Base-by-base conservation (phyloP, 2,329 filamentous ascomycete species). In the Ophiostoma quercus region DNA sequence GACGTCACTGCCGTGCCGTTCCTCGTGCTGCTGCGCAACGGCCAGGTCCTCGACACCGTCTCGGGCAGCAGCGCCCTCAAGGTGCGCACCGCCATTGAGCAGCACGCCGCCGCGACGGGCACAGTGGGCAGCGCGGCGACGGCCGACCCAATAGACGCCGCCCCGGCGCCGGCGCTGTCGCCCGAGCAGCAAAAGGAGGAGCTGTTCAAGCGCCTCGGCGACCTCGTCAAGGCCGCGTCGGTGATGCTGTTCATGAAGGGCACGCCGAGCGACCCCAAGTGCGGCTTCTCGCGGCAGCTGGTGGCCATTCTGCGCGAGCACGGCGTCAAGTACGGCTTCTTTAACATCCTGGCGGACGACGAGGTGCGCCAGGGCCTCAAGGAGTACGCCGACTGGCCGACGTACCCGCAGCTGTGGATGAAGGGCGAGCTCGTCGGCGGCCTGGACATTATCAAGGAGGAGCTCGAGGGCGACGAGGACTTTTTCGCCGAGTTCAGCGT, bases 231-330 rank as follows among this genome's bases (percentile, higher is more conserved):
- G 82, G 95, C 95, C 5, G 94, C 95, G 41, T 92, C 94, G 0
- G 94, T 99, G 41, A 99, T 99, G 95, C 84, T 99, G 37, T 99
- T 99, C 84, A 99, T 99, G 95, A 99, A 99, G 84, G 95, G 95
- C 71, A 98, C 95, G 1, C 95, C 95, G 71, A 94, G 97, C 82
- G 92, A 88, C 72, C 95, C 95, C 25, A 94, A 97, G 80, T 99
- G 95, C 81, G 95, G 95, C 2, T 99, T 99, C 81, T 96, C 92
- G 74, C 84, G 94, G 74, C 93, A 97, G 81, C 82, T 97, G 63
- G 95, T 99, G 62, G 88, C 84, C 34, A 87, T 99, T 66, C 81
- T 99, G 75, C 87, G 95, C 68, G 94, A 98, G 81, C 90, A 92
- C 77, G 90, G 90, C 67, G 91, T 99, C 72, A 92, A 96, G 78